Evolutionary conservation across 2,329 filamentous ascomycete genomes (phyloP).

Genomic region (Aphanocladium album): DNA sequence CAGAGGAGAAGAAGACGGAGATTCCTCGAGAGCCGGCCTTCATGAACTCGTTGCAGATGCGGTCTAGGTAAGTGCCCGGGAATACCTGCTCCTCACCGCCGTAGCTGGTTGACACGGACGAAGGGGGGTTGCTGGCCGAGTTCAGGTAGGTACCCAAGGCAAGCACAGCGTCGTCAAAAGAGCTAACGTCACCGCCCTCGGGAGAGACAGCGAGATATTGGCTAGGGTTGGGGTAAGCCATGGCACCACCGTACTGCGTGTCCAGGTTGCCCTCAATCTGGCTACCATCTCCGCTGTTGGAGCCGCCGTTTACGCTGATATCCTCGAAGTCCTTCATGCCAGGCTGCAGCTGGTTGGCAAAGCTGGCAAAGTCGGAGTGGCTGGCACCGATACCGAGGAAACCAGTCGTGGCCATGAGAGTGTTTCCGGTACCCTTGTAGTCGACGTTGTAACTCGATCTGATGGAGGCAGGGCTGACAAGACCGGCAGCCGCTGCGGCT

Average conservation of each 20-base stretch:
- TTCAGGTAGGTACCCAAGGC: slow-evolving; percentile 15
- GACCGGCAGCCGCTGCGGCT: background rate
- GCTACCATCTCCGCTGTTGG: slow-evolving; percentile 11
- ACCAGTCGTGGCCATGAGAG: slow-evolving; percentile 13
- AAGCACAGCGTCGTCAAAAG: slow-evolving; percentile 12
- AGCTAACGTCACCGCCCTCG: background rate
- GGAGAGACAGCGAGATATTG: slow-evolving; percentile 12
- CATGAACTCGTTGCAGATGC: slow-evolving; percentile 53
- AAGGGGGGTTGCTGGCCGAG: slow-evolving; percentile 12
- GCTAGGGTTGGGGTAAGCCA: slow-evolving; percentile 15
- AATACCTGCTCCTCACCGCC: slow-evolving; percentile 44
- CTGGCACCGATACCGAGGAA: slow-evolving; percentile 14
- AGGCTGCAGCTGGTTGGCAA: slow-evolving; percentile 1
- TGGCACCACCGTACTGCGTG: slow-evolving; percentile 12
- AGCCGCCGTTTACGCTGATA: slow-evolving; percentile 7
- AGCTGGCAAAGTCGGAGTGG: slow-evolving; percentile 11
- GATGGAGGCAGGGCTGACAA: slow-evolving; percentile 14
- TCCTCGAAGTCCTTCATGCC: slow-evolving; percentile 13
- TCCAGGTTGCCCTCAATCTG: slow-evolving; percentile 17
- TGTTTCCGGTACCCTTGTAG: slow-evolving; percentile 13
- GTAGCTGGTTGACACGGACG: slow-evolving; percentile 47
- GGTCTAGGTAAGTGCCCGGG: slow-evolving; percentile 19
- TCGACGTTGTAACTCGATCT: slow-evolving; percentile 14
- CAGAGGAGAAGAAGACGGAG: slow-evolving; percentile 41
- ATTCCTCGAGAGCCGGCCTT: slow-evolving; percentile 49